A percentile compares a stretch with the other conserved stretches of the same genome.
phyloP scores from a whole-genome alignment of 106 monocot species.

The Vanilla planifolia region DNA sequence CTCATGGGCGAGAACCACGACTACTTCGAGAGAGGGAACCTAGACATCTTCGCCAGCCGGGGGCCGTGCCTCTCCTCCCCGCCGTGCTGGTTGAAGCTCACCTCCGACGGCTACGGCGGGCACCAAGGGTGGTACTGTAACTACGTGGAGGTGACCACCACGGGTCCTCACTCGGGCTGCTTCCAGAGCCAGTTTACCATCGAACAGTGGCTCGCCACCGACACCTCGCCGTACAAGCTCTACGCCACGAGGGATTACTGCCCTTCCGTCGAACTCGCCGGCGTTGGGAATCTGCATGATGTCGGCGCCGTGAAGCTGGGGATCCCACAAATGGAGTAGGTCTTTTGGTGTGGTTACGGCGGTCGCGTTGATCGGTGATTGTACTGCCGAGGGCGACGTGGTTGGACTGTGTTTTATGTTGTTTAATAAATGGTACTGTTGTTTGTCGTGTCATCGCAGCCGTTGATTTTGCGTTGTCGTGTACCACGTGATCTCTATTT shows the following conservation, averaged over 20 bases:
- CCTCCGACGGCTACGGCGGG: constrained; percentile 62
- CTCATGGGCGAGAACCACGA: constrained; percentile 58
- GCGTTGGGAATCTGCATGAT: too few species aligned
- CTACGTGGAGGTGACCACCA: constrained; percentile 87
- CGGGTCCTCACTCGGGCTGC: constrained; percentile 71
- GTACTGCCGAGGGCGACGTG: too few species aligned
- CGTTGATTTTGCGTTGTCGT: too few species aligned
- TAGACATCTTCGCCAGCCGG: constrained; percentile 75
- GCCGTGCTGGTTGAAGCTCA: constrained; percentile 66
- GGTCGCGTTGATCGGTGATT: too few species aligned
- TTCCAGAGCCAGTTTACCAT: constrained; percentile 58
- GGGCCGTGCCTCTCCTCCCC: constrained; percentile 49
- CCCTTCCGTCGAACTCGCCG: not conserved
- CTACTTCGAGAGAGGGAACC: constrained; percentile 90
- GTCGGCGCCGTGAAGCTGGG: too few species aligned
- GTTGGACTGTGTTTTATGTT: too few species aligned
- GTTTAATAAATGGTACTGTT: too few species aligned
- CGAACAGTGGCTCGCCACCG: constrained; percentile 85
- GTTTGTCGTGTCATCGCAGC: too few species aligned
- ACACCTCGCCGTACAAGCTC: constrained; percentile 49
- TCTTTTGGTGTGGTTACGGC: too few species aligned
- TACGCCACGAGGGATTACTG: constrained; percentile 43
- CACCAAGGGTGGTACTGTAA: constrained; percentile 96
- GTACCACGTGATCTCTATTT: too few species aligned
- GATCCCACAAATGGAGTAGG: too few species aligned